Base-by-base conservation (phyloP, 495 filamentous ascomycete genomes). In the Astrothelium subdiscretum region DNA sequence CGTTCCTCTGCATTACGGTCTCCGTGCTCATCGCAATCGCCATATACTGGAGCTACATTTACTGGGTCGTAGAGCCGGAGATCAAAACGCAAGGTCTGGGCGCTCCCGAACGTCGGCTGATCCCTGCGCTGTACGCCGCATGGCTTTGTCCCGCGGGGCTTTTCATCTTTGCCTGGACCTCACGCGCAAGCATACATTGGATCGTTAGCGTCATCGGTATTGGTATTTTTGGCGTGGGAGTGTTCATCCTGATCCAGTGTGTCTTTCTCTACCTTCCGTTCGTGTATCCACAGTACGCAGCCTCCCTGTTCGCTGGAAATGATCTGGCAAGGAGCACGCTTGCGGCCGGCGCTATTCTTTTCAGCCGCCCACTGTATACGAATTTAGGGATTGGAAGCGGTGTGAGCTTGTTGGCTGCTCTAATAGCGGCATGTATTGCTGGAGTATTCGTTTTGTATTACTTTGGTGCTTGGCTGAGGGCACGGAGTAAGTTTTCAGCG, bases 161-260 rank as follows among this genome's bases (percentile, higher is more conserved):
- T 0, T 88, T 87, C 74, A 67, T 87, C 40, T 87, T 85, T 63
- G 84, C 74, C 1, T 87, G 83, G 83, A 85, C 85, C 0, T 73
- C 79, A 1, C 65, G 77, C 15, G 71, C 76, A 1, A 68, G 75
- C 18, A 76, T 86, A 51, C 81, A 85, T 64, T 88, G 85, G 85
- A 85, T 86, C 32, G 84, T 73, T 3, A 75, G 76, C 0, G 79
- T 81, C 3, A 79, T 87, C n/a, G 85, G 83, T 18, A 79, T 84
- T 20, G 73, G 71, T 4, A 76, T 85, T 65, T 84, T 83, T 67
- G 78, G 74, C 18, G 75, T 74, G 0, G 76, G 73, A 20, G 73
- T 80, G 20, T 82, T 81, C 66, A 69, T 80, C 57, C 66, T 82
- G 38, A 80, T 85, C 73, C 83, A 86, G 70, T 85, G 82, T 72